Conservation (phyloP, 2,329 filamentous ascomycete species). For the Fusarium proliferatum region DNA sequence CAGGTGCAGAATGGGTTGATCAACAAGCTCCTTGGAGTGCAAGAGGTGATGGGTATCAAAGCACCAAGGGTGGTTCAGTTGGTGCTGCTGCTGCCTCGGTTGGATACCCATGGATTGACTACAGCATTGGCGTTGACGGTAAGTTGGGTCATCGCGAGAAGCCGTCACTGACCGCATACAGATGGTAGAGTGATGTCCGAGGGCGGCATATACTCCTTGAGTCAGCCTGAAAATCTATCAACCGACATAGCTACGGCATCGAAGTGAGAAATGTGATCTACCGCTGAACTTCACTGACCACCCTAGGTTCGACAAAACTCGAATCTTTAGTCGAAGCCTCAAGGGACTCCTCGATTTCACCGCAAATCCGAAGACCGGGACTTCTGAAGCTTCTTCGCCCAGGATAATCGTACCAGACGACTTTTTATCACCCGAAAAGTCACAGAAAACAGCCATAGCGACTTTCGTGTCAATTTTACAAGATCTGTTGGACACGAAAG, state of each 20-base stretch:
- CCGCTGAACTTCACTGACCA: neutral
- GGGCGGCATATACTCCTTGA: constrained; percentile 48
- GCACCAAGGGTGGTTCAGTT: constrained; percentile 48
- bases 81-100: constrained; percentile 54
- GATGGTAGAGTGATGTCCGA: constrained; percentile 40
- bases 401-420: constrained; percentile 46
- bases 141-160: constrained; percentile 14
- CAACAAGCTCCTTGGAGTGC: constrained; percentile 56
- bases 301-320: constrained; percentile 33
- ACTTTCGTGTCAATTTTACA: constrained; percentile 45
- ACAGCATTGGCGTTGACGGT: constrained; percentile 53
- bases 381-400: neutral
- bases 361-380: neutral
- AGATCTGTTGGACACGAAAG: constrained; percentile 4
- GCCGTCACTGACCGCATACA: constrained; percentile 31
- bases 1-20: constrained; percentile 56
- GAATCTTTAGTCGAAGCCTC: constrained; percentile 43
- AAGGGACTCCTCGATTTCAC: constrained; percentile 40
- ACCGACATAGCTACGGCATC: constrained; percentile 26
- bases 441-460: constrained; percentile 17
- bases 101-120: constrained; percentile 56
- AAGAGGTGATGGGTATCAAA: constrained; percentile 60
- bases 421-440: constrained; percentile 17
- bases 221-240: constrained; percentile 31
- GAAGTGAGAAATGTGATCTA: neutral